phyloP scores from a whole-genome alignment of 257 asterid genomes.

The Jasminum sambac region DNA sequence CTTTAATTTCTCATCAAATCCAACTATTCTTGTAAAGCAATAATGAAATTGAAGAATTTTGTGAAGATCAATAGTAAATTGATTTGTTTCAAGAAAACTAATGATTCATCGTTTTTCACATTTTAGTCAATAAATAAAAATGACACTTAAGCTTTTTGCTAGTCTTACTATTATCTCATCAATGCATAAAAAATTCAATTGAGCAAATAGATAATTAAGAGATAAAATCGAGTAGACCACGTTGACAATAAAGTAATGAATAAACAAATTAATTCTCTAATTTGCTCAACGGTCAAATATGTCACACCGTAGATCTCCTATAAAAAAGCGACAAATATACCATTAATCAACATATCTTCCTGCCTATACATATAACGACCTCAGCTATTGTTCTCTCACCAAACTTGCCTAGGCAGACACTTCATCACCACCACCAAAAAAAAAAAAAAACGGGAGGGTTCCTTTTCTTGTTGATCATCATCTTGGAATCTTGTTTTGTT shows the following conservation, averaged over 20 bases:
- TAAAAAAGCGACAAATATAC: not conserved
- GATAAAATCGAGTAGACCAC: not conserved
- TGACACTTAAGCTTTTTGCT: not conserved
- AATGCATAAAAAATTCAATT: not conserved
- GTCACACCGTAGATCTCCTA: not conserved
- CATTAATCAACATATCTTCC: not conserved
- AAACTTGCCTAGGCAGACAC: too few relatives aligned
- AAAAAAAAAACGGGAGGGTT: too few relatives aligned
- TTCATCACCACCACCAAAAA: too few relatives aligned
- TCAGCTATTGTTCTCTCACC: too few relatives aligned
- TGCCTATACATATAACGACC: constrained; percentile 2
- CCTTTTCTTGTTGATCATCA: not conserved
- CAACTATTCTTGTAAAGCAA: not conserved
- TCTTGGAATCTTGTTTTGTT: not conserved
- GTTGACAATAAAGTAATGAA: not conserved
- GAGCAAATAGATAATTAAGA: too few relatives aligned
- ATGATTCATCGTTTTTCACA: not conserved
- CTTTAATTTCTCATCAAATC: not conserved
- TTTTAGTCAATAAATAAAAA: too few relatives aligned
- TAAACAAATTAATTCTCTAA: not conserved
- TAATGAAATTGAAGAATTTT: not conserved
- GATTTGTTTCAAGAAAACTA: not conserved
- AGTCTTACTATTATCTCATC: too few relatives aligned
- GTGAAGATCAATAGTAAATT: not conserved
- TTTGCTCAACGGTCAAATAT: not conserved